These are phyloP conservation scores for Dalbergia oliveri DNA, from an alignment of 306 rosid species.

Conservation along the genomic window DNA sequence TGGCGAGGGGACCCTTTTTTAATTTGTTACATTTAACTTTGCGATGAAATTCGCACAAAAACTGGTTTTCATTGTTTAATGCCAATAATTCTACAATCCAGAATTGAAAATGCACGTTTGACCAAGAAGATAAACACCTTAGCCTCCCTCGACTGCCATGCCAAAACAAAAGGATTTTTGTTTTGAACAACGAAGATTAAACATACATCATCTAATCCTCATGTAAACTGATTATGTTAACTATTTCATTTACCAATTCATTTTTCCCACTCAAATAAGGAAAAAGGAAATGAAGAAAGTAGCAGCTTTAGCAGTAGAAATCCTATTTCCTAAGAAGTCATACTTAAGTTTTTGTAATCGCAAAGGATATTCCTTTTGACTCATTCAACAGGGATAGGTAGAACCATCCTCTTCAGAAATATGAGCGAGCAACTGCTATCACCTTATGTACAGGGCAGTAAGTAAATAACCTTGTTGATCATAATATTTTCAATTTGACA, in stretches of 20 bases:
- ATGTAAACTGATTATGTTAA: background rate
- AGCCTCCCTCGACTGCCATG: conserved; percentile 17
- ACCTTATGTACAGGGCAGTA: background rate
- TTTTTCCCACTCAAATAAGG: background rate
- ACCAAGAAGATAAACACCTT: conserved; percentile 27
- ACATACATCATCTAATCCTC: background rate
- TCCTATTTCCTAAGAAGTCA: conserved; percentile 13
- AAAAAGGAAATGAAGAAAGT: conserved; percentile 29
- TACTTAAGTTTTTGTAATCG: conserved; percentile 11
- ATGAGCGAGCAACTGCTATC: conserved; percentile 9
- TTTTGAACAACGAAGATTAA: background rate
- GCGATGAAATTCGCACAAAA: background rate
- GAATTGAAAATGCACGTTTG: background rate
- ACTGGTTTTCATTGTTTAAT: background rate
- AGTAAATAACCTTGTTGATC: background rate
- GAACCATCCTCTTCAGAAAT: conserved; percentile 12
- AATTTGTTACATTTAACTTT: background rate
- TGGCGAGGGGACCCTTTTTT: background rate
- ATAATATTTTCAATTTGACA: too few relatives aligned
- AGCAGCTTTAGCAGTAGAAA: conserved; percentile 4
- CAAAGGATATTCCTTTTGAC: conserved; percentile 13
- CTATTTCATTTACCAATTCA: conserved; percentile 6
- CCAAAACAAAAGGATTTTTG: background rate
- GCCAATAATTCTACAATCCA: background rate
- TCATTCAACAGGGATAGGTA: background rate